These are phyloP conservation scores for Bryoerythrophyllum caledonicum DNA, from an alignment of 225 moss, liverwort and hornwort genomes.

Conservation along the genomic window DNA sequence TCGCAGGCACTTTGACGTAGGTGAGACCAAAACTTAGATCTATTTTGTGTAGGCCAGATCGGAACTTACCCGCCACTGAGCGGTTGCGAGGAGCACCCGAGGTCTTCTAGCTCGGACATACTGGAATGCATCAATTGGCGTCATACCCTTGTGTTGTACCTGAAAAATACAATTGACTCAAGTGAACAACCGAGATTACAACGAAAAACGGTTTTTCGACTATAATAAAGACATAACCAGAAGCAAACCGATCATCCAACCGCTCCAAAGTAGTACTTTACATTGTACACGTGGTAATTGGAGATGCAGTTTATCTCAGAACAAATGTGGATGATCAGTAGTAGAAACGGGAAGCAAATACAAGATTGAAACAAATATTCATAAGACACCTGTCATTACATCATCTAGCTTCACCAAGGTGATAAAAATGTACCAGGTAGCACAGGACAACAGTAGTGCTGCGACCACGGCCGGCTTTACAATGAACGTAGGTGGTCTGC, in stretches of 20 bases:
- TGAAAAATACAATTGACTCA: slow-evolving; percentile 29
- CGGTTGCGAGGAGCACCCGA: slow-evolving; percentile 86
- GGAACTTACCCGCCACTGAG: slow-evolving; percentile 88
- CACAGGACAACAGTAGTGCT: slow-evolving; percentile 97
- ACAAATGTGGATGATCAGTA: neutral
- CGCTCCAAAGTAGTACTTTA: neutral
- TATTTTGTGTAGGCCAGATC: neutral
- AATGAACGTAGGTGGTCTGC: slow-evolving; percentile 91
- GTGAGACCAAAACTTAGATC: slow-evolving; percentile 36
- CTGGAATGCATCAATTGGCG: slow-evolving; percentile 79
- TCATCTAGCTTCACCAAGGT: slow-evolving; percentile 8
- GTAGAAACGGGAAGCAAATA: slow-evolving; percentile 10
- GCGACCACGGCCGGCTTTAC: slow-evolving; percentile 94
- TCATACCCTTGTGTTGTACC: slow-evolving; percentile 96
- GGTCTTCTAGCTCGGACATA: slow-evolving; percentile 85
- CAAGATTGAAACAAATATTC: too few species aligned
- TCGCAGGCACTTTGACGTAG: neutral
- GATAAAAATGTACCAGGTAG: slow-evolving; percentile 63
- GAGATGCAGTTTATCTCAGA: neutral
- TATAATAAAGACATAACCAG: neutral
- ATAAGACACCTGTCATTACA: neutral
- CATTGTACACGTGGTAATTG: neutral
- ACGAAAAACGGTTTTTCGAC: neutral
- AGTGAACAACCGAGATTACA: slow-evolving; percentile 14
- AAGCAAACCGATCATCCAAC: neutral